Base-by-base conservation (phyloP, 2,329 filamentous ascomycete genomes). In the Tolypocladium album region DNA sequence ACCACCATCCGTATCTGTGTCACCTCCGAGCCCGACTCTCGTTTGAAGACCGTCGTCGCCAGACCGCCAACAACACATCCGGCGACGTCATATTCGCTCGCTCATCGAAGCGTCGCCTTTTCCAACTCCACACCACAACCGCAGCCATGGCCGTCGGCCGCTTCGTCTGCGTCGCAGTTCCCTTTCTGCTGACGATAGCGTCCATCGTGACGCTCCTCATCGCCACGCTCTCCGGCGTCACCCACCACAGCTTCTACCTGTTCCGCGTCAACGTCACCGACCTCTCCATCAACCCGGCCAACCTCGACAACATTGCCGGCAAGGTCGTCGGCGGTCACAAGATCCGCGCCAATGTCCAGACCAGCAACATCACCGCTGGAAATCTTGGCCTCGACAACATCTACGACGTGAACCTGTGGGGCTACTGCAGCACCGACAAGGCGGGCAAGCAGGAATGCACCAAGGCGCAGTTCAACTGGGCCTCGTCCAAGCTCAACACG, bases 401-500 rank as follows among this genome's bases (percentile, higher is more conserved):
- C 69, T 97, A 97, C 82, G 83, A 89, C 62, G 80, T 97, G 70
- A 85, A 83, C 70, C 81, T 97, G 43, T 96, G 90, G 89, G 89
- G 88, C 71, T 96, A 92, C 82, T 97, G 94, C 82, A 78, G 79
- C 60, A 85, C 82, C 58, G 75, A 80, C 57, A 73, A 79, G 65
- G 81, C 82, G 65, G 65, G 66, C 64, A 78, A 81, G 63, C 78
- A 80, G 64, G 78, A 81, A 66, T 97, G 93, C 83, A 87, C 86
- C 58, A 79, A 85, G 66, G 81, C 86, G 59, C 78, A 87, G 72
- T 86, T 87, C 67, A 79, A 90, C 75, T 99, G 90, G 85, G 91
- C 88, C 67, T 83, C 87, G 73, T 80, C 88, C 67, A 82, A 86
- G 2, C 78, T 95, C 64, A 84, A 88, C 63, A 88, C 85, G 75